Evolutionary conservation across 2,329 filamentous ascomycete species (phyloP), one percentile per base, ranked within the genome.

Genomic region (Penicillium sp.): DNA sequence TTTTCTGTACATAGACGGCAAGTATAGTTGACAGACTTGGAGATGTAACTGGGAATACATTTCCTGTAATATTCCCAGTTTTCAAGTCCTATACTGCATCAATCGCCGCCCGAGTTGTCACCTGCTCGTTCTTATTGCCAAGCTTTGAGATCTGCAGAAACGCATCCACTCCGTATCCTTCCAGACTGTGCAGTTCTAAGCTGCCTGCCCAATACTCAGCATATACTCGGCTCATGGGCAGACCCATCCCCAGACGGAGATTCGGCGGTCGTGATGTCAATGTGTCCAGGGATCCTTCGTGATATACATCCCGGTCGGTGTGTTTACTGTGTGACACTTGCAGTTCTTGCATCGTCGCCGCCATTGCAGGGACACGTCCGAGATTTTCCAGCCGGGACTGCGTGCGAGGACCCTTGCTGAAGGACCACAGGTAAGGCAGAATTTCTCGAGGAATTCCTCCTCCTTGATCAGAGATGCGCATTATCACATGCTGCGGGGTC

Each of bases 171-270:
- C 94, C 94, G 71, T 97, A 97, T 0, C 94, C 95, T 70, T 97
- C 93, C 8, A 99, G 78, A 68, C 89, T 97, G 71, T 97, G 93
- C 56, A 97, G 75, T 67, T 96, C 89, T 9, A 99, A 78, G 66
- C 85, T 94, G 25, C 94, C 94, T 3, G 94, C 94, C 94, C 94
- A 99, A 74, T 97, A 97, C 74, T 97, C 93, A 28, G 93, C 91
- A 73, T 97, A 99, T 3, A 97, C 90, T 59, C 91, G 85, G 67
- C 92, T 96, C 76, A 99, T 87, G 0, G 94, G 94, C 49, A 99
- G 75, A 1, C 94, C 94, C 82, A 99, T 96, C 4, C 94, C 94
- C 1, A 99, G 81, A 11, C 91, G 84, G 58, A 97, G 78, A 69
- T 96, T 88, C 0, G 94, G 93, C 17, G 91, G 90, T 35, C 94